phyloP scores from a whole-genome alignment of 164 flowering plant genomes.

The Magnolia officinalis region DNA sequence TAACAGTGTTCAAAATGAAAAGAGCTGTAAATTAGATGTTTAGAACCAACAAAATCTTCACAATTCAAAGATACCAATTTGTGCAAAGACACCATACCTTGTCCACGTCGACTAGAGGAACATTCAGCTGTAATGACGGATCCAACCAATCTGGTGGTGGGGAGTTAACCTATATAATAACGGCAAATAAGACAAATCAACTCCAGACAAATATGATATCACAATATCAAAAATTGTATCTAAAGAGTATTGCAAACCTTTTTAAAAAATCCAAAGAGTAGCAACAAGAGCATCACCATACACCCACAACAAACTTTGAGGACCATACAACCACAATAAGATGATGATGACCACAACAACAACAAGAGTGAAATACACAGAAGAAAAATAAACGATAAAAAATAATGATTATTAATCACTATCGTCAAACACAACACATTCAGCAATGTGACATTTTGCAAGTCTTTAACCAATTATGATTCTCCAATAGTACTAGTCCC shows the following conservation, averaged over 20 bases:
- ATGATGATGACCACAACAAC: neutral
- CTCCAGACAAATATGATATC: neutral
- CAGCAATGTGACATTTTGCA: too few relatives aligned
- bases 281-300: neutral
- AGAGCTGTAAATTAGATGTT: neutral
- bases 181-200: constrained; percentile 9
- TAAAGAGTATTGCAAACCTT: neutral
- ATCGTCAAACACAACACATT: too few relatives aligned
- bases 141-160: constrained; percentile 58
- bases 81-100: constrained; percentile 48
- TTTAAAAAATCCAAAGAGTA: neutral
- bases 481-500: too few relatives aligned
- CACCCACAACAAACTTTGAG: neutral
- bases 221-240: neutral
- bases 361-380: neutral
- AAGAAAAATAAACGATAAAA: neutral
- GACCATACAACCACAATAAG: neutral
- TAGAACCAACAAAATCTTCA: neutral
- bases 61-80: neutral
- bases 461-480: too few relatives aligned
- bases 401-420: too few relatives aligned
- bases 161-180: constrained; percentile 39
- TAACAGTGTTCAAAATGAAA: neutral
- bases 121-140: constrained; percentile 64
- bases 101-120: constrained; percentile 90